A percentile compares a stretch with the other conserved stretches of the same genome.
These are phyloP conservation scores for Panaeolus cyanescens DNA, from an alignment of 768 basidiomycete genomes.

Conservation along the genomic window DNA sequence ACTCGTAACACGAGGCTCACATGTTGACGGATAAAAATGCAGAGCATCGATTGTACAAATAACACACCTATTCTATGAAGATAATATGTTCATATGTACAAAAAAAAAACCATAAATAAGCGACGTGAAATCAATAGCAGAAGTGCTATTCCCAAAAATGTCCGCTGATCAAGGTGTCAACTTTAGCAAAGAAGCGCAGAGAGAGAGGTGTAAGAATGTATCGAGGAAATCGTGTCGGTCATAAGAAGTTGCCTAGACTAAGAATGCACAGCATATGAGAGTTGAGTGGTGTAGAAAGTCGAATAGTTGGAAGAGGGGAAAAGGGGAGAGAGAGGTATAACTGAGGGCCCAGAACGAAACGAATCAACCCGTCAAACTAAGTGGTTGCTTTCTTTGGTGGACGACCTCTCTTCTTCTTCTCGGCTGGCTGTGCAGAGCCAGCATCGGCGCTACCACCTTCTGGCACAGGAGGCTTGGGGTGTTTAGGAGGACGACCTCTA, in stretches of 20 bases:
- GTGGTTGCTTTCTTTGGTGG: constrained; percentile 57
- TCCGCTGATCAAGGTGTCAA: constrained; percentile 26
- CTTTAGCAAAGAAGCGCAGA: constrained; percentile 19
- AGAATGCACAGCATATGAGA: constrained; percentile 30
- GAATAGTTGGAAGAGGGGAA: constrained; percentile 13
- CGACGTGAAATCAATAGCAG: constrained; percentile 21
- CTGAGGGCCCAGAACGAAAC: constrained; percentile 4
- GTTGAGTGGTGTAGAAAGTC: constrained; percentile 18
- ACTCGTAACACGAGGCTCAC: constrained; percentile 25
- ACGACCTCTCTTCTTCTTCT: constrained; percentile 74
- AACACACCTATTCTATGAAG: constrained; percentile 26
- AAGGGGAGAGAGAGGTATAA: constrained; percentile 16
- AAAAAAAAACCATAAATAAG: constrained; percentile 34
- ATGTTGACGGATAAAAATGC: constrained; percentile 30
- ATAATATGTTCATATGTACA: constrained; percentile 27
- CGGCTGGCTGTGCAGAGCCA: constrained; percentile 39
- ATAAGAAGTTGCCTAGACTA: constrained; percentile 32
- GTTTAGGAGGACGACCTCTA: constrained; percentile 77
- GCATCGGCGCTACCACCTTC: constrained; percentile 38
- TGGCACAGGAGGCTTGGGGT: constrained; percentile 47
- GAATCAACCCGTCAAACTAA: constrained; percentile 22
- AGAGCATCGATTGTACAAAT: constrained; percentile 29
- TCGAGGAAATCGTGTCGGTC: constrained; percentile 37
- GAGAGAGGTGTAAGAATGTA: constrained; percentile 25
- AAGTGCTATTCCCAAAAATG: constrained; percentile 17